Base-by-base conservation (phyloP, 2,329 filamentous ascomycete genomes). In the Trichoderma koningiopsis region DNA sequence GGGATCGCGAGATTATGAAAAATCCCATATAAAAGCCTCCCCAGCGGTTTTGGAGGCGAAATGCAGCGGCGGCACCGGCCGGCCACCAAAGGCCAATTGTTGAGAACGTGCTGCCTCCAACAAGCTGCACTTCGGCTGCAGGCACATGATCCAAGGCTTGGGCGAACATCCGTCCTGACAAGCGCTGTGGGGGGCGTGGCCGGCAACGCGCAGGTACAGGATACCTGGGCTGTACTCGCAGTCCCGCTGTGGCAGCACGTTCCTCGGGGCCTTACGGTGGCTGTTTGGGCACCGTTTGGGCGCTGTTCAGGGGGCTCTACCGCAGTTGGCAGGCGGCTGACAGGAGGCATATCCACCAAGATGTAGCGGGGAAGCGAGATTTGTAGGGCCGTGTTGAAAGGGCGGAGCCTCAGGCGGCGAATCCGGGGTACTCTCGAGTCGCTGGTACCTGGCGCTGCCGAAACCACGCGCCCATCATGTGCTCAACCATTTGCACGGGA, bases 101-200 rank as follows among this genome's bases (percentile, higher is more conserved):
- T 68, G 66, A 68, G 66, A 62, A 68, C 63, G 58, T 68, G 66
- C 49, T 62, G 58, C 58, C 33, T 65, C 68, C 62, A 69, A 53
- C 55, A 69, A 65, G 55, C 61, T 37, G 61, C 47, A 5, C 49
- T 56, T 49, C 59, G 55, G 67, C 61, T 56, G 49, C 49, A 58
- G 61, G 68, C 68, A 69, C 68, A 69, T 69, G 68, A 69, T 69
- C 53, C 35, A 53, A 66, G 31, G 61, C 47, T 43, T 64, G 58
- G 68, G 60, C 47, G 55, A 60, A 55, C 19, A 53, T 53, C 40
- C 60, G 43, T 64, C 63, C 35, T 70, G 64, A 70, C 62, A 67
- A 61, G 64, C 33, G 68, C 56, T 59, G 68, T 68, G 64, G 57
- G 62, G 63, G 68, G 56, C 24, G 2, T 29, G 43, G 27, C 57